Conservation (phyloP, 2,329 filamentous ascomycete genomes). For the Anisogramma anomala region DNA sequence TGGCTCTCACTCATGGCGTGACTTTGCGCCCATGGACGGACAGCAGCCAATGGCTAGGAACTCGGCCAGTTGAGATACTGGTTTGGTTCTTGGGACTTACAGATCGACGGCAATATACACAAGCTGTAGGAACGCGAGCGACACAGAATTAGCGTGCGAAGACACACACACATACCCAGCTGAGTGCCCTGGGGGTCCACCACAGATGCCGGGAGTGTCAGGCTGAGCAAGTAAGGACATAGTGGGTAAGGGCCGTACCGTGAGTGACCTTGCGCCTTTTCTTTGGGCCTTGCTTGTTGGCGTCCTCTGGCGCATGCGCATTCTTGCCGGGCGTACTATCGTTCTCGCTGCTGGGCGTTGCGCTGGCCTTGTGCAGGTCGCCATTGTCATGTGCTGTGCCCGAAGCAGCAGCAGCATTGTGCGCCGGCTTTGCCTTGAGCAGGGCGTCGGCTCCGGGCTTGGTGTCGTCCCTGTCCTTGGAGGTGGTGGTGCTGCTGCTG, state of each 20-base stretch:
- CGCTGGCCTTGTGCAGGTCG: constrained; percentile 9
- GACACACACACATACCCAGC: constrained; percentile 15
- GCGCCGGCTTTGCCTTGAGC: constrained; percentile 22
- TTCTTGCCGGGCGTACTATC: constrained; percentile 14
- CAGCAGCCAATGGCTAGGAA: constrained; percentile 16
- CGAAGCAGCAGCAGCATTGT: neutral
- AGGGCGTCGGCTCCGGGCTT: constrained; percentile 26
- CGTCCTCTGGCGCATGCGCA: constrained; percentile 22
- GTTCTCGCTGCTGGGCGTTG: constrained; percentile 11
- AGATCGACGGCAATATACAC: constrained; percentile 82
- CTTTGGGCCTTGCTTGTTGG: constrained; percentile 46
- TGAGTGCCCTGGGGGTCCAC: constrained; percentile 14
- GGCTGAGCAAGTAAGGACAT: neutral
- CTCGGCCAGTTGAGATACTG: constrained; percentile 1
- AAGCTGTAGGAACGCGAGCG: constrained; percentile 50
- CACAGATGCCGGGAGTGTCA: constrained; percentile 9
- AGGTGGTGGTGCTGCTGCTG: constrained; percentile 25
- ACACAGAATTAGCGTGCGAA: constrained; percentile 20
- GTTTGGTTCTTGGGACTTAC: constrained; percentile 48
- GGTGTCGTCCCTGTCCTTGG: constrained; percentile 28
- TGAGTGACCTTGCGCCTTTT: constrained; percentile 85
- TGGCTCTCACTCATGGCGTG: constrained; percentile 14
- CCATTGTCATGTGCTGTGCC: constrained; percentile 6
- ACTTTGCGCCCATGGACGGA: constrained; percentile 12
- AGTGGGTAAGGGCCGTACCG: constrained; percentile 43